Base-by-base conservation (phyloP, 805 yeast genomes). In the Candida palmyrensis region DNA sequence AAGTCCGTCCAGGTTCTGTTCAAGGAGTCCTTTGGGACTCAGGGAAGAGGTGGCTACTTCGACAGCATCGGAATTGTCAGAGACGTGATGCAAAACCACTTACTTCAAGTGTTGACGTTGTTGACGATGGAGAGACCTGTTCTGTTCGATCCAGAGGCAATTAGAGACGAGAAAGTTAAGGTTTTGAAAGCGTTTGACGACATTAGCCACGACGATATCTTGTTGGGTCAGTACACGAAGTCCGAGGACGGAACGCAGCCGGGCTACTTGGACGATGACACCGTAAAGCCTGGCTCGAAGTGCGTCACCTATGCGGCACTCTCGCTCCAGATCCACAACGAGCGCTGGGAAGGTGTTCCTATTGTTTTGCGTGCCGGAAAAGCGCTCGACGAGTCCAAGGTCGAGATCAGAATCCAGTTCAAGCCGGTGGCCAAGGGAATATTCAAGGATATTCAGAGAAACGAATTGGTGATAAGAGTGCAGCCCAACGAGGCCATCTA, bases 271-370 rank as follows among this genome's bases (percentile, higher is more conserved):
- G 98, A 92, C 55, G 98, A 92, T 57, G 87, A 82, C 27, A 85
- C 97, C 12, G 97, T 92, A 39, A 71, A 79, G 43, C 66, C 74
- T 33, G 79, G 73, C 42, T 86, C 96, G 35, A 85, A 83, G 58
- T 83, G 95, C 55, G 87, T 88, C 36, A 92, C 98, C 3, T 92
- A 75, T 59, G 96, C 97, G 9, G 96, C 96, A 3, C 54, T 92
- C 38, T 75, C 80, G 15, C 54, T 90, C 41, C 67, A 79, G 44
- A 84, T 92, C 58, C 71, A 79, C 51, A 92, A 89, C 60, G 97
- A 92, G 63, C 79, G 97, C 55, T 92, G 98, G 98, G 92, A 84
- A 42, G 97, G 97, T 51, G 97, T 92, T 28, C 98, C 98, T 35
- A 77, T 92, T 53, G 81, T 92, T 33, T 70, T 92, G 70, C 77